Evolutionary conservation across 192 early-diverging fungal genomes (phyloP), one percentile per base, ranked within the genome.

Genomic region (Mortierella antarctica): DNA sequence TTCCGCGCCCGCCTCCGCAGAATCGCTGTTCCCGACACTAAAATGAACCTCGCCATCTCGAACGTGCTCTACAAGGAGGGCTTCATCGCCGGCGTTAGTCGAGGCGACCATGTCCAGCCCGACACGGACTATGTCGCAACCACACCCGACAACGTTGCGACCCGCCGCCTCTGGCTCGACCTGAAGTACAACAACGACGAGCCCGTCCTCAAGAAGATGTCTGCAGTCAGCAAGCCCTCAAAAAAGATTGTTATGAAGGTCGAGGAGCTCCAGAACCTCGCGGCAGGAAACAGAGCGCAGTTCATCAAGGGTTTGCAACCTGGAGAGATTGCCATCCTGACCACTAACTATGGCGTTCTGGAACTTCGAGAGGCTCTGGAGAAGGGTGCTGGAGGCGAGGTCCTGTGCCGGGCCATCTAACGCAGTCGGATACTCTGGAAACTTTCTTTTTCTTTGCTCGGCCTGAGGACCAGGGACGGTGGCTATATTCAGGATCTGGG

Each of bases 11-110:
- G 91, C 13, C 83, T 95, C 21, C 91, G 90, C 56, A 86, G 88
- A 31, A 95, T 96, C 63, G 94, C 94, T 40, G 91, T 99, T 50
- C 96, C 96, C 8, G 90, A 95, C 71, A 92, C 92, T 48, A 95
- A 95, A 53, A 90, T 93, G 83, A 98, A 97, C 86, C 78, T 92
- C 10, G 89, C 95, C 4, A 92, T 99, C 10, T 84, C 88, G 60
- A 91, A 91, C 17, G 94, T 98, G 50, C 91, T 99, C 23, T 96
- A 95, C 86, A 88, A 90, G 65, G 94, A 98, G 82, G 97, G 97
- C 11, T 95, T 99, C 82, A 85, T 99, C 41, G 86, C 93, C 13
- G 84, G 91, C 7, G 90, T 98, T 44, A 85, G 83, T 40, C 86
- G 91, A 23, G 97, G 97, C 47, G 93, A 95, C 63, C 89, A 92